These are phyloP conservation scores for Guillardia theta DNA, from an alignment of 78 protist genomes.

Conservation along the genomic window DNA sequence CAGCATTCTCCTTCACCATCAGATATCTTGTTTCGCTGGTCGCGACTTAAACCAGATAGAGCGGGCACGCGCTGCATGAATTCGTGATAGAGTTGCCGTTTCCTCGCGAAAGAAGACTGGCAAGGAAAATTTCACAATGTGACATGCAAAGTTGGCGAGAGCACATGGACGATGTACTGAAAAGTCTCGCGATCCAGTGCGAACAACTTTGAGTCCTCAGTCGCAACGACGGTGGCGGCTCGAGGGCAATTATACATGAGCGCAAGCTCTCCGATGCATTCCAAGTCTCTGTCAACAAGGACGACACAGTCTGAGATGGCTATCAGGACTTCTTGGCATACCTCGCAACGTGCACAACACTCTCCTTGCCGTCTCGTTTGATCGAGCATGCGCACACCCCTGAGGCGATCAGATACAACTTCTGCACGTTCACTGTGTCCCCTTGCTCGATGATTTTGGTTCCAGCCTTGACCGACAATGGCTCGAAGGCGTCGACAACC, in stretches of 20 bases:
- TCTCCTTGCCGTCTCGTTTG: too few relatives aligned
- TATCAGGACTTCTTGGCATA: too few relatives aligned
- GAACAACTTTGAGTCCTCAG: background rate
- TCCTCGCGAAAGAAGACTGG: background rate
- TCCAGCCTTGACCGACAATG: too few relatives aligned
- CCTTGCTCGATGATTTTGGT: too few relatives aligned
- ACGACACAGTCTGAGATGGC: too few relatives aligned
- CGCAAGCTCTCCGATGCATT: too few relatives aligned
- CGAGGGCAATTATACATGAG: background rate
- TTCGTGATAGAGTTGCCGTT: background rate
- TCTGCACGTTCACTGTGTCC: too few relatives aligned
- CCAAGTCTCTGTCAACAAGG: too few relatives aligned
- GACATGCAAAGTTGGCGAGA: background rate
- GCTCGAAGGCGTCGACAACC: too few relatives aligned
- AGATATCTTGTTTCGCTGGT: background rate
- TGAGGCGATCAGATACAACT: too few relatives aligned
- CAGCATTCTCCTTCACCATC: background rate
- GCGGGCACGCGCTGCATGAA: background rate
- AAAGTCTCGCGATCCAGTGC: background rate
- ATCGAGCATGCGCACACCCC: too few relatives aligned
- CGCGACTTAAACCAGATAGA: background rate
- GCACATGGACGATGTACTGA: background rate
- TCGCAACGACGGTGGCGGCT: background rate
- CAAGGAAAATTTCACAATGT: background rate
- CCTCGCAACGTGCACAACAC: too few relatives aligned